These are phyloP conservation scores for Aspergillus ostianus DNA, from an alignment of 495 filamentous ascomycete genomes.

Conservation along the genomic window DNA sequence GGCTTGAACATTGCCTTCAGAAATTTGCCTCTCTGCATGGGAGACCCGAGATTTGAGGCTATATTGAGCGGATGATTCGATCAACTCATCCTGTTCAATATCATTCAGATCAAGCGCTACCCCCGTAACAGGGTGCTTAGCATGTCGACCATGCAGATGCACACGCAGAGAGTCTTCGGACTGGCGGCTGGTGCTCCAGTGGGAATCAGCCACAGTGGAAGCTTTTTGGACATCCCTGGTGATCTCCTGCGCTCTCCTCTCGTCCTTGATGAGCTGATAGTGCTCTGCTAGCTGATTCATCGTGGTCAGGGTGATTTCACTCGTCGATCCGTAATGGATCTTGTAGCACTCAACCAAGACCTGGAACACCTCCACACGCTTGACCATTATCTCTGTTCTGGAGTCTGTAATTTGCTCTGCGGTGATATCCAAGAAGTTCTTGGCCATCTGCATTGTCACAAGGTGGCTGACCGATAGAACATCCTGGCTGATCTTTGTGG, in stretches of 20 bases:
- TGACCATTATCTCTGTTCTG: slow-evolving; percentile 36
- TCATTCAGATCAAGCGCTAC: slow-evolving; percentile 18
- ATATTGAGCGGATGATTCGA: slow-evolving; percentile 8
- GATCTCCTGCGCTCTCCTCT: slow-evolving; percentile 20
- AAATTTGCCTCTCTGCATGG: slow-evolving; percentile 18
- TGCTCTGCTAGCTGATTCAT: slow-evolving; percentile 33
- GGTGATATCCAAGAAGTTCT: slow-evolving; percentile 33
- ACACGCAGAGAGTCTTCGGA: slow-evolving; percentile 22
- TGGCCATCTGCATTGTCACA: slow-evolving; percentile 34
- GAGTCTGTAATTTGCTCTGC: slow-evolving; percentile 25
- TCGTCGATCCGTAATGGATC: slow-evolving; percentile 32
- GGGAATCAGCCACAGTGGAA: slow-evolving; percentile 4
- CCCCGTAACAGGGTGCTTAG: slow-evolving; percentile 18
- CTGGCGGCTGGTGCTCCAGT: slow-evolving; percentile 11
- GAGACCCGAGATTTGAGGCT: slow-evolving; percentile 15
- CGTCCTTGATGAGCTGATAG: slow-evolving; percentile 28
- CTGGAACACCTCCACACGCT: slow-evolving; percentile 29
- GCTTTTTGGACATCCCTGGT: slow-evolving; percentile 4
- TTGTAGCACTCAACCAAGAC: slow-evolving; percentile 38
- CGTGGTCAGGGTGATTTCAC: slow-evolving; percentile 30
- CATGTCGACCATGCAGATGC: slow-evolving; percentile 29
- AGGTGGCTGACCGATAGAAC: slow-evolving; percentile 27
- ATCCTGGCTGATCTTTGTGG: slow-evolving; percentile 26
- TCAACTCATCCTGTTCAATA: slow-evolving; percentile 16
- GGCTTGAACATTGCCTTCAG: slow-evolving; percentile 20